phyloP scores from a whole-genome alignment of 1,284 basidiomycete species.

The Rhodotorula mucilaginosa region DNA sequence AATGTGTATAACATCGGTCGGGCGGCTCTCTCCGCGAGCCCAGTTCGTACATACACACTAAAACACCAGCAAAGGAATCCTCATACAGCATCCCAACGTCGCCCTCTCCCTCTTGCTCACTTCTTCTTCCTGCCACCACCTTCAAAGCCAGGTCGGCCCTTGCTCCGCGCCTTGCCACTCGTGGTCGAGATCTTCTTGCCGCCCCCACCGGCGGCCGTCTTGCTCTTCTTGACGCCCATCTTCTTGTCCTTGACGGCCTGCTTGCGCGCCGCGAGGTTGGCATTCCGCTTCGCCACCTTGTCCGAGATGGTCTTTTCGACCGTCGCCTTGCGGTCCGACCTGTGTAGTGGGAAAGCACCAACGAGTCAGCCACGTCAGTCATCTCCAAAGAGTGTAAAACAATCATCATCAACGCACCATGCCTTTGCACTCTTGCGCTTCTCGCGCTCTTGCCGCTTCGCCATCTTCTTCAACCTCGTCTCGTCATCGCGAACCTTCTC shows the following conservation, averaged over 20 bases:
- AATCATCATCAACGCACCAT: slow-evolving; percentile 61
- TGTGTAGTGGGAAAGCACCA: slow-evolving; percentile 46
- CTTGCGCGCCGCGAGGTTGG: slow-evolving; percentile 78
- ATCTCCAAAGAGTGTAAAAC: neutral
- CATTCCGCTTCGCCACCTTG: slow-evolving; percentile 78
- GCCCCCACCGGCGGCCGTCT: slow-evolving; percentile 42
- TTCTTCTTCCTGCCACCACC: slow-evolving; percentile 57
- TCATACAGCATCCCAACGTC: neutral
- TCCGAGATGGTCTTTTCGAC: slow-evolving; percentile 69
- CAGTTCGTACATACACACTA: neutral
- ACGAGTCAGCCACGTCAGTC: neutral
- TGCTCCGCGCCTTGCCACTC: slow-evolving; percentile 47
- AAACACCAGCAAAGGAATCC: neutral
- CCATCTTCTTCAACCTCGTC: slow-evolving; percentile 76
- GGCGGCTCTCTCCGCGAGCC: too few relatives aligned
- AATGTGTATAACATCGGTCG: too few relatives aligned
- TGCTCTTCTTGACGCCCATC: slow-evolving; percentile 60
- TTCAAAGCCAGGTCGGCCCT: slow-evolving; percentile 78
- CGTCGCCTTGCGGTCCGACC: slow-evolving; percentile 80
- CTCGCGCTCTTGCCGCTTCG: slow-evolving; percentile 82
- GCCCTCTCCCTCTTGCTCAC: neutral
- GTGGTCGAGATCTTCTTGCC: slow-evolving; percentile 30
- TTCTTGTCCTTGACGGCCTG: slow-evolving; percentile 74
- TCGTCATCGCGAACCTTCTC: slow-evolving; percentile 84
- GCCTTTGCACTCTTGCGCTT: slow-evolving; percentile 76